phyloP scores from a whole-genome alignment of 345 rosid genomes.

The Camelina sativa region DNA sequence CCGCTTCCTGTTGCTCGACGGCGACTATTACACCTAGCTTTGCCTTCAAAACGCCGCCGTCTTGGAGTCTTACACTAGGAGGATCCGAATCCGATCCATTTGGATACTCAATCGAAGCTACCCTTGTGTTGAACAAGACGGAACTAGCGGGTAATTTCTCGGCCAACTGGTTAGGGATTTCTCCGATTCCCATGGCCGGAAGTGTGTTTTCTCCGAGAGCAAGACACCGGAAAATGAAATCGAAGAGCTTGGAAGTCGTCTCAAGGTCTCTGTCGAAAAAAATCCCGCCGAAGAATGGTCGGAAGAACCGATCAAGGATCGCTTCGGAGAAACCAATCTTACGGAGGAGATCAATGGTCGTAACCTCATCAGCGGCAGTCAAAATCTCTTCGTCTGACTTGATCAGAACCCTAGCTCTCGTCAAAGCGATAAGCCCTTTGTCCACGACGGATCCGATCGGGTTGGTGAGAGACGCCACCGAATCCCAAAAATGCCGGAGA shows the following conservation, averaged over 20 bases:
- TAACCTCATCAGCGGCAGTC: conserved; percentile 56
- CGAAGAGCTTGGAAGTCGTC: conserved; percentile 81
- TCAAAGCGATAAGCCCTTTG: conserved; percentile 74
- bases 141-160: conserved; percentile 60
- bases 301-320: conserved; percentile 64
- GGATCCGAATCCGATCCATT: conserved; percentile 39
- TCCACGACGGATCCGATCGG: conserved; percentile 81
- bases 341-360: conserved; percentile 58
- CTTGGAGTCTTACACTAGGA: conserved; percentile 53
- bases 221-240: conserved; percentile 86
- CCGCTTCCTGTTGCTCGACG: conserved; percentile 73
- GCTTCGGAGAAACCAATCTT: conserved; percentile 71
- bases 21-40: conserved; percentile 78
- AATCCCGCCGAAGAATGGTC: conserved; percentile 91
- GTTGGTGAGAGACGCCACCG: conserved; percentile 65
- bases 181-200: conserved; percentile 81
- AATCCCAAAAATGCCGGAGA: conserved; percentile 71
- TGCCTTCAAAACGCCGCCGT: conserved; percentile 56
- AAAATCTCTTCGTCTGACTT: conserved; percentile 65
- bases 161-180: conserved; percentile 71
- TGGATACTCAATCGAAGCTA: conserved; percentile 54
- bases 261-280: conserved; percentile 80
- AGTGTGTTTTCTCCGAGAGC: conserved; percentile 90
- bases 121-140: conserved; percentile 57
- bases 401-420: conserved; percentile 60